These are phyloP conservation scores for Amyloporia xantha DNA, from an alignment of 768 basidiomycete species.

Conservation along the genomic window DNA sequence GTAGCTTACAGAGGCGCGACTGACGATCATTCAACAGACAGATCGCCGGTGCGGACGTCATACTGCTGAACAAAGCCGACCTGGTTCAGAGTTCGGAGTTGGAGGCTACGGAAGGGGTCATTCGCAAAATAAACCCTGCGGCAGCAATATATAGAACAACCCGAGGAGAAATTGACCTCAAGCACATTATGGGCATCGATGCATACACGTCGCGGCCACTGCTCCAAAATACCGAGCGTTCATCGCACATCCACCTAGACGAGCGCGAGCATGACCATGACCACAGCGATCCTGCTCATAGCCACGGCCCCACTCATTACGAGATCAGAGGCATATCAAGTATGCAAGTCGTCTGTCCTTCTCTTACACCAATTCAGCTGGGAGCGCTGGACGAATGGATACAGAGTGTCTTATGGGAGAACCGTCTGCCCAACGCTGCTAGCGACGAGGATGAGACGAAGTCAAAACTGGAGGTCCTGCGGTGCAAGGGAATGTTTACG, in stretches of 20 bases:
- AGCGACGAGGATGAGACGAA: slow-evolving; percentile 9
- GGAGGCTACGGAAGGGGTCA: slow-evolving; percentile 44
- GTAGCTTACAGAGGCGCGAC: slow-evolving; percentile 1
- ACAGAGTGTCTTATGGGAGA: slow-evolving; percentile 78
- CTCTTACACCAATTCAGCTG: slow-evolving; percentile 41
- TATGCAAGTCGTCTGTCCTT: slow-evolving; percentile 63
- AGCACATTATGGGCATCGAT: slow-evolving; percentile 68
- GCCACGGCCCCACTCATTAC: slow-evolving; percentile 44
- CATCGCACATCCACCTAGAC: slow-evolving; percentile 7
- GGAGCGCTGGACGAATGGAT: slow-evolving; percentile 73
- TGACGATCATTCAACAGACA: slow-evolving; percentile 51
- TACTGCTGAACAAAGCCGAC: slow-evolving; percentile 90
- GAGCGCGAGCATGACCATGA: slow-evolving; percentile 29
- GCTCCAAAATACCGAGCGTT: slow-evolving; percentile 5
- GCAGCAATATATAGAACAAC: slow-evolving; percentile 69
- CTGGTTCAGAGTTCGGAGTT: slow-evolving; percentile 47
- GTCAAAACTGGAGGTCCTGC: slow-evolving; percentile 51
- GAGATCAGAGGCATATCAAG: slow-evolving; percentile 79
- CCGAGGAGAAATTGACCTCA: slow-evolving; percentile 67
- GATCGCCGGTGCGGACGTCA: slow-evolving; percentile 86
- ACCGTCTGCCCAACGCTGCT: slow-evolving; percentile 34
- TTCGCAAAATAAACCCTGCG: slow-evolving; percentile 75
- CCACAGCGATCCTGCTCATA: slow-evolving; percentile 22
- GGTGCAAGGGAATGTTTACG: slow-evolving; percentile 82
- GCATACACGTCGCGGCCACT: slow-evolving; percentile 60